Conservation (phyloP, 176 grass and related monocot genomes). For the maize (Zea mays) region DNA sequence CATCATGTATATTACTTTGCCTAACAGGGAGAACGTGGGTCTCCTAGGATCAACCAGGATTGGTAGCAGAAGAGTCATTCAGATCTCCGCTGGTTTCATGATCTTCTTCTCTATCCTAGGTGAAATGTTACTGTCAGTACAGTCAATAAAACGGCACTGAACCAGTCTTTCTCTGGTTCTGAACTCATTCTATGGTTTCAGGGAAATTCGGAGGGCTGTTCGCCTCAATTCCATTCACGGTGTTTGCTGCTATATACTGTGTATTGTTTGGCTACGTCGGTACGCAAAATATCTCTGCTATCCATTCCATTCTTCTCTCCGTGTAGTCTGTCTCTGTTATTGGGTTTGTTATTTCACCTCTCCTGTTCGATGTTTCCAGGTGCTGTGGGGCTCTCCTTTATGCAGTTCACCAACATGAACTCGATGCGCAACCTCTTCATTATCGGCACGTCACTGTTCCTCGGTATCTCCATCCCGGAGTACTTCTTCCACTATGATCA, state of each 20-base stretch:
- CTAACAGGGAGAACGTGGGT: slow-evolving; percentile 74
- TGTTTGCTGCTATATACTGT: slow-evolving; percentile 74
- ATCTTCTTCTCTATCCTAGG: slow-evolving; percentile 85
- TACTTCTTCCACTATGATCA: slow-evolving; percentile 67
- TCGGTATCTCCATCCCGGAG: slow-evolving; percentile 77
- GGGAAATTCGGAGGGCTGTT: slow-evolving; percentile 76
- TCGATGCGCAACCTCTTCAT: slow-evolving; percentile 91
- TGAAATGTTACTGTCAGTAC: not conserved
- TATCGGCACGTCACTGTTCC: slow-evolving; percentile 64
- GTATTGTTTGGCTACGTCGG: slow-evolving; percentile 80
- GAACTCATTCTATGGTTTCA: slow-evolving; percentile 18
- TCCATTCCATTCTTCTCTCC: not conserved
- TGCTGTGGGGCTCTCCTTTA: slow-evolving; percentile 71
- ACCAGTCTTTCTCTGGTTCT: not conserved
- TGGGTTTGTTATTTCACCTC: not conserved
- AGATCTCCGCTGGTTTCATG: slow-evolving; percentile 90
- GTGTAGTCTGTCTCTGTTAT: not conserved
- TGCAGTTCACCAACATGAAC: slow-evolving; percentile 97
- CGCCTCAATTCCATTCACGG: slow-evolving; percentile 77
- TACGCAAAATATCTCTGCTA: slow-evolving; percentile 21
- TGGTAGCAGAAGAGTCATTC: slow-evolving; percentile 81
- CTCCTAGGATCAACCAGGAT: slow-evolving; percentile 86
- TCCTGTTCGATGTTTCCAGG: slow-evolving; percentile 40
- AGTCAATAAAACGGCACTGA: not conserved
- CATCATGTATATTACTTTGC: not conserved